These are phyloP conservation scores for Clarireedia monteithiana DNA, from an alignment of 2,329 filamentous ascomycete genomes.

Conservation along the genomic window DNA sequence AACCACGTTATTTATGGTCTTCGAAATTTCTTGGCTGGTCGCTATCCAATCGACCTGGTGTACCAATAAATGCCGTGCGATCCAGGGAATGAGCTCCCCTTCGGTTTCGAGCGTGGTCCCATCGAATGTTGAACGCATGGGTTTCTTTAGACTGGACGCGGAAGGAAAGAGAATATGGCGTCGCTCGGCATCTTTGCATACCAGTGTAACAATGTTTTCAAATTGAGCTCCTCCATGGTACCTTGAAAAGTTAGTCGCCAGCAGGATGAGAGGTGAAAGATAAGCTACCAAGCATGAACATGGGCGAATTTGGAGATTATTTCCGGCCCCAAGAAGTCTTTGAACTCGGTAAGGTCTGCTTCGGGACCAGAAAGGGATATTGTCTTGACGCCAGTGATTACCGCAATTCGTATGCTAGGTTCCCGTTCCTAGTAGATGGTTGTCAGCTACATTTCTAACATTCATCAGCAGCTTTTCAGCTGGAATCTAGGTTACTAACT, in stretches of 20 bases:
- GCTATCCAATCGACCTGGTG: background rate
- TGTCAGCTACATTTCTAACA: too few relatives aligned
- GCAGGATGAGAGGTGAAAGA: background rate
- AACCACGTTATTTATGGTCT: too few relatives aligned
- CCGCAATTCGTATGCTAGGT: background rate
- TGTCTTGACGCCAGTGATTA: background rate
- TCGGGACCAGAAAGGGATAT: background rate
- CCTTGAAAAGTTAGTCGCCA: background rate
- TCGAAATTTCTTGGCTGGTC: background rate
- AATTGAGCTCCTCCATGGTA: constrained; percentile 1
- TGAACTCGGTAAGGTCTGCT: background rate
- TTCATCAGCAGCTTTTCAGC: background rate
- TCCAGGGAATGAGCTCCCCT: background rate
- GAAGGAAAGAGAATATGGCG: background rate
- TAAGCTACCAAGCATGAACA: background rate
- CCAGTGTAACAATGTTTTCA: background rate
- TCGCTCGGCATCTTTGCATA: background rate
- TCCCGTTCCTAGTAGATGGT: background rate
- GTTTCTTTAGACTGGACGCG: background rate
- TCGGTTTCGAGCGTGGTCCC: background rate
- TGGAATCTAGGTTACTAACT: background rate
- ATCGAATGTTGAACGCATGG: background rate
- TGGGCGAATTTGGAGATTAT: background rate
- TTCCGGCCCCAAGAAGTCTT: background rate
- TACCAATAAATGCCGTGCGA: background rate